Percentiles rank a stretch among this genome's conserved stretches.
phyloP scores from a whole-genome alignment of 1,284 basidiomycete genomes.

The Microstroma glucosiphilum region DNA sequence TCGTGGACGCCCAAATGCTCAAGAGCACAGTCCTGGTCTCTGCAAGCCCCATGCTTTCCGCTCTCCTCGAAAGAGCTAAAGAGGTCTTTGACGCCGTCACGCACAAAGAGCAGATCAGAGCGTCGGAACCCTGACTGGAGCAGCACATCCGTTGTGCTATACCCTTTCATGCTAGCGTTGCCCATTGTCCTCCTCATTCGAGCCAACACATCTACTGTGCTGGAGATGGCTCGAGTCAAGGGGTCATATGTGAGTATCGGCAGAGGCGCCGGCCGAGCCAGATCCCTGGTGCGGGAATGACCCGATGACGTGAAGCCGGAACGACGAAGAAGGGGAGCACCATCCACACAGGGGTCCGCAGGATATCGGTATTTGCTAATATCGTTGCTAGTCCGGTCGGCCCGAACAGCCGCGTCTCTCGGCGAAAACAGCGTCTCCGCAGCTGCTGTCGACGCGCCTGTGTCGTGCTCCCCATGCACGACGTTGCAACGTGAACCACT shows the following conservation, averaged over 20 bases:
- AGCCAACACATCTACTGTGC: neutral
- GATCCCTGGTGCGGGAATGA: neutral
- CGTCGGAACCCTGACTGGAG: too few relatives aligned
- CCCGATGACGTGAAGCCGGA: neutral
- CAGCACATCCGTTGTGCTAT: neutral
- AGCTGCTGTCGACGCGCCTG: neutral
- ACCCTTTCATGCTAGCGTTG: neutral
- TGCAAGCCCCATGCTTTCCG: conserved; percentile 6
- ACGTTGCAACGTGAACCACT: neutral
- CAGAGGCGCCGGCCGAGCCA: too few relatives aligned
- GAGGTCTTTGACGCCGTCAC: conserved; percentile 35
- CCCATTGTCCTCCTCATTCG: conserved; percentile 10
- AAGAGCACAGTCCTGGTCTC: too few relatives aligned
- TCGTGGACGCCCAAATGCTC: conserved; percentile 19
- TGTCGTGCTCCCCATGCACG: neutral
- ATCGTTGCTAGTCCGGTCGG: conserved; percentile 56
- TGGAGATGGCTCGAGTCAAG: too few relatives aligned
- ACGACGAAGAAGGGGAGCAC: too few relatives aligned
- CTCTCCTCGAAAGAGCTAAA: conserved; percentile 26
- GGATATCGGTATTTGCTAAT: too few relatives aligned
- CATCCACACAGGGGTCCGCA: too few relatives aligned
- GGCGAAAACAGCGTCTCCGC: conserved; percentile 56
- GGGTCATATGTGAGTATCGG: too few relatives aligned
- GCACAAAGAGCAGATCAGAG: conserved; percentile 24
- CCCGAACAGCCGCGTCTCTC: conserved; percentile 71